Evolutionary conservation across 805 yeast species (phyloP).

Genomic region (Pichia heedii): DNA sequence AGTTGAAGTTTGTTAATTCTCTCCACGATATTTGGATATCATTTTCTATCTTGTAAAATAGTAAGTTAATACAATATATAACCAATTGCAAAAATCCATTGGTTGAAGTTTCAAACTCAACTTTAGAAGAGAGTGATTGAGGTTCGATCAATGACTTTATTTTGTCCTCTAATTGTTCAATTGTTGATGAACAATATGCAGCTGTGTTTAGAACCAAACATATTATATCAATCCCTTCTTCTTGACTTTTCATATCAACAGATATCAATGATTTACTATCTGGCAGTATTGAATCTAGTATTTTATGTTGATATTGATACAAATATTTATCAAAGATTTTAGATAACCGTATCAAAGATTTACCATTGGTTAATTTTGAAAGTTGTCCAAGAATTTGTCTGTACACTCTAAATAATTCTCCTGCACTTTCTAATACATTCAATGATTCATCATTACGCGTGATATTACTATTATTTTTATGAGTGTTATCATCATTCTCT

Average conservation of each 20-base stretch:
- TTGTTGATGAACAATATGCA: conserved; percentile 76
- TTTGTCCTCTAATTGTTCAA: conserved; percentile 65
- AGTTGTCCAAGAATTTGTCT: conserved; percentile 67
- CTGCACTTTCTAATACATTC: conserved; percentile 75
- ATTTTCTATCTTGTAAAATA: conserved; percentile 48
- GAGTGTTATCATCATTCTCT: conserved; percentile 14
- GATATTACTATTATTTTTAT: too few species aligned
- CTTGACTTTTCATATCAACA: conserved; percentile 29
- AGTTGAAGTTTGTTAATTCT: conserved; percentile 69
- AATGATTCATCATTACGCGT: conserved; percentile 8
- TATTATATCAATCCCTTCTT: conserved; percentile 56
- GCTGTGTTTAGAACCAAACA: conserved; percentile 79
- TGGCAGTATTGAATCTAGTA: conserved; percentile 43
- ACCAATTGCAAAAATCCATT: conserved; percentile 50
- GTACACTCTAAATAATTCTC: conserved; percentile 75
- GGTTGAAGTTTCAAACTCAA: conserved; percentile 49
- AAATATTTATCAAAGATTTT: conserved; percentile 60
- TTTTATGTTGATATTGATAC: conserved; percentile 43
- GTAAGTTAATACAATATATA: conserved; percentile 43
- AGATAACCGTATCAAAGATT: conserved; percentile 41
- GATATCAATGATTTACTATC: conserved; percentile 22
- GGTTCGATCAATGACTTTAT: conserved; percentile 31
- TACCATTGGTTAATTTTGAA: conserved; percentile 46
- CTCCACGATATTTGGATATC: conserved; percentile 72
- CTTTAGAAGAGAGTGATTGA: conserved; percentile 28